A percentile compares a stretch with the other conserved stretches of the same genome.
phyloP scores from a whole-genome alignment of 495 filamentous ascomycete genomes.

The Lindgomyces ingoldianus region DNA sequence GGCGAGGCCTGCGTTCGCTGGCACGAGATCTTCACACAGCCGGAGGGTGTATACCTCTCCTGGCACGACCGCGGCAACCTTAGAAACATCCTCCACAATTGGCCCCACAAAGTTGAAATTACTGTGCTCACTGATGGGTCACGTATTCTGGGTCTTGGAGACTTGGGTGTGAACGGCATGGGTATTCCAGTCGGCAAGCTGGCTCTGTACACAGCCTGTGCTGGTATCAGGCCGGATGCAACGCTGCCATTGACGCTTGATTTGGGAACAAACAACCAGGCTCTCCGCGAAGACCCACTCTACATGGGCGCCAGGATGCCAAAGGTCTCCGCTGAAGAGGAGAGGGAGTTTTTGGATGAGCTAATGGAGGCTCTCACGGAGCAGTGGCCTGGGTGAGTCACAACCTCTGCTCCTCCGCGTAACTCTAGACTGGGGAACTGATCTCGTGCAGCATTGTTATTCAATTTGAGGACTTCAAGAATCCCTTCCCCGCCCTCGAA shows the following conservation, averaged over 20 bases:
- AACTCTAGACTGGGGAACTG: conserved; percentile 20
- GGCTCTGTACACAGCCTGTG: conserved; percentile 91
- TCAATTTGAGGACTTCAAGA: conserved; percentile 99
- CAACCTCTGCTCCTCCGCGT: background rate
- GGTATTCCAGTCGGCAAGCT: conserved; percentile 95
- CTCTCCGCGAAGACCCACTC: conserved; percentile 83
- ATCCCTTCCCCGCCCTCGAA: conserved; percentile 91
- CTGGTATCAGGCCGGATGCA: conserved; percentile 88
- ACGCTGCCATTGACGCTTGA: conserved; percentile 92
- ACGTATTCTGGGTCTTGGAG: conserved; percentile 91
- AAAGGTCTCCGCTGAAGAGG: conserved; percentile 77
- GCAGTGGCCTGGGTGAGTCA: conserved; percentile 74
- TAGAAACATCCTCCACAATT: conserved; percentile 79
- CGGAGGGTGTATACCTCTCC: conserved; percentile 91
- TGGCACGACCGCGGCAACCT: conserved; percentile 86
- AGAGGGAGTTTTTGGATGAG: conserved; percentile 94
- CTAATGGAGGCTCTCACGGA: conserved; percentile 90
- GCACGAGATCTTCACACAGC: conserved; percentile 92
- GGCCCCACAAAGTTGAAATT: conserved; percentile 91
- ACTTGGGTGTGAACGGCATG: conserved; percentile 96
- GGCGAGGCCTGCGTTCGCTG: conserved; percentile 95
- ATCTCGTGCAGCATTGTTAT: conserved; percentile 71
- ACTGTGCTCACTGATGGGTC: conserved; percentile 97
- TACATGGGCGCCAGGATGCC: conserved; percentile 87
- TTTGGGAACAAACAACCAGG: conserved; percentile 86